Evolutionary conservation across 805 yeast species (phyloP).

Genomic region (Kluyveromyces nonfermentans): DNA sequence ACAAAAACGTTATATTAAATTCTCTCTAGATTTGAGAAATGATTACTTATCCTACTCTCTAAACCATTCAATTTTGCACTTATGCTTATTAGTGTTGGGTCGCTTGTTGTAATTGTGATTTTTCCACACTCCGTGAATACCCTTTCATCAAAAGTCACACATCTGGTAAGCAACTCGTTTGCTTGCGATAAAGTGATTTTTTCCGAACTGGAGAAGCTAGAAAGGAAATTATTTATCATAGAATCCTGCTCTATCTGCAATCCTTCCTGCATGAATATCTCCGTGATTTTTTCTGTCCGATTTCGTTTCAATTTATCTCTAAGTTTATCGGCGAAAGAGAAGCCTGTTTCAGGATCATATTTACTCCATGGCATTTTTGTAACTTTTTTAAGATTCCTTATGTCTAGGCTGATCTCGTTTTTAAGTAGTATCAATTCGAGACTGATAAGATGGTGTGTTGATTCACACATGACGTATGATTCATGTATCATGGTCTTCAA

Average conservation of each 20-base stretch:
- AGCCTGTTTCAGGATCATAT: slow-evolving; percentile 36
- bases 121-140: slow-evolving; percentile 57
- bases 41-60: slow-evolving; percentile 30
- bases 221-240: slow-evolving; percentile 28
- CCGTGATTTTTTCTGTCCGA: slow-evolving; percentile 31
- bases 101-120: slow-evolving; percentile 53
- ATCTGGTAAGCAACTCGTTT: slow-evolving; percentile 48
- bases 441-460: slow-evolving; percentile 33
- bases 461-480: slow-evolving; percentile 19
- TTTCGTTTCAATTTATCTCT: slow-evolving; percentile 45
- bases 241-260: slow-evolving; percentile 25
- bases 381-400: slow-evolving; percentile 41
- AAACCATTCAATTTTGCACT: slow-evolving; percentile 55
- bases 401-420: slow-evolving; percentile 54
- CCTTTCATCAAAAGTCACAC: slow-evolving; percentile 47
- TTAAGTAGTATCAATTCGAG: slow-evolving; percentile 51
- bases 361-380: slow-evolving; percentile 56
- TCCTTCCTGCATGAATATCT: slow-evolving; percentile 33
- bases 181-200: slow-evolving; percentile 31
- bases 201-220: slow-evolving; percentile 26
- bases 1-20: neutral
- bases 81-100: slow-evolving; percentile 54
- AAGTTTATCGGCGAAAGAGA: slow-evolving; percentile 49
- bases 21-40: slow-evolving; percentile 14
- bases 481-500: slow-evolving; percentile 40